Percentiles rank a stretch among this genome's conserved stretches.
Evolutionary conservation across 441 rosid genomes (phyloP).

Genomic region (Euphorbia celastroides): DNA sequence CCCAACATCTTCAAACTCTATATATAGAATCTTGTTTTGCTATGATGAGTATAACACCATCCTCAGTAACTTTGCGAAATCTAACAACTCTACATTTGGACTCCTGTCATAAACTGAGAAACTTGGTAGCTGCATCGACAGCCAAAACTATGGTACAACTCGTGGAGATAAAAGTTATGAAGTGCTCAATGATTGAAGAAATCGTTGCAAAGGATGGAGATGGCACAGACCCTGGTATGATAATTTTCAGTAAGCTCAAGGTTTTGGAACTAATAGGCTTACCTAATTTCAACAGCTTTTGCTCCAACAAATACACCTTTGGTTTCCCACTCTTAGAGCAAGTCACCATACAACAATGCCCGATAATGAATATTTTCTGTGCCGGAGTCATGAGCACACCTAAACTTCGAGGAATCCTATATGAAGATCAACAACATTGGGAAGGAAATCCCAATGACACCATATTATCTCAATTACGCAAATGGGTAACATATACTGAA

Average conservation of each 20-base stretch:
- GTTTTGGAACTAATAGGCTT: not conserved
- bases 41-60: not conserved
- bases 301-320: not conserved
- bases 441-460: not conserved
- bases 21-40: not conserved
- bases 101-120: too few relatives aligned
- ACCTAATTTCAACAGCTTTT: not conserved
- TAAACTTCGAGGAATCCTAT: constrained; percentile 3
- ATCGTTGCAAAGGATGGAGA: not conserved
- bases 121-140: too few relatives aligned
- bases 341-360: not conserved
- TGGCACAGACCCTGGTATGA: not conserved
- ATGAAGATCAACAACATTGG: not conserved
- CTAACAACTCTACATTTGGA: too few relatives aligned
- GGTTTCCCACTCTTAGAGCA: not conserved
- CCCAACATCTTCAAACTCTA: not conserved
- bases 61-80: too few relatives aligned
- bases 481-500: not conserved
- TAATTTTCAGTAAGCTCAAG: not conserved
- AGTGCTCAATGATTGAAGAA: not conserved
- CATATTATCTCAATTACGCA: not conserved
- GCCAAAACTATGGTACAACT: constrained; percentile 8
- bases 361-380: too few relatives aligned
- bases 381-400: constrained; percentile 2
- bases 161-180: not conserved